These are phyloP conservation scores for Cyanidiococcus yangmingshanensis DNA, from an alignment of 23 red algal genomes.

Conservation along the genomic window DNA sequence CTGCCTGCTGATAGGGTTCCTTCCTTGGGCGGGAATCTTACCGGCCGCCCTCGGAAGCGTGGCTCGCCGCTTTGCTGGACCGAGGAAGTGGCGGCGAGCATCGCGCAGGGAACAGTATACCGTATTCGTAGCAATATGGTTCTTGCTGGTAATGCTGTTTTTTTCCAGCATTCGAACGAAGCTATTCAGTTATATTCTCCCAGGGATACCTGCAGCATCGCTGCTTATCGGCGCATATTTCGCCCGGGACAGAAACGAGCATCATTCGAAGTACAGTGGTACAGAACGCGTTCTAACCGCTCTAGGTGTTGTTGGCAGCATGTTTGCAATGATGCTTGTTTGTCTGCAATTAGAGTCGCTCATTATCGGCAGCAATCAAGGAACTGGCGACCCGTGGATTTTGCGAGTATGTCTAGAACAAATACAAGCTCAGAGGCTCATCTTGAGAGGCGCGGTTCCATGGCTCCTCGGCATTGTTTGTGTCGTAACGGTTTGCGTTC, in stretches of 20 bases:
- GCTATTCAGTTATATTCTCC: conserved; percentile 29
- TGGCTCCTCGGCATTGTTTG: conserved; percentile 16
- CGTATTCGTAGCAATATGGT: conserved; percentile 22
- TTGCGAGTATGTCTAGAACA: not conserved
- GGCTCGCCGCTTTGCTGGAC: not conserved
- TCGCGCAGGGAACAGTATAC: not conserved
- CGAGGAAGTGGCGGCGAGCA: not conserved
- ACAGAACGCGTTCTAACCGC: not conserved
- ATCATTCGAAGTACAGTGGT: not conserved
- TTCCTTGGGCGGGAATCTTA: conserved; percentile 19
- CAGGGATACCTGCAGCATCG: conserved; percentile 19
- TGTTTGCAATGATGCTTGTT: not conserved
- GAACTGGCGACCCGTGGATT: conserved; percentile 23
- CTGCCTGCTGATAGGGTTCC: conserved; percentile 19
- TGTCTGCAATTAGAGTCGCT: not conserved
- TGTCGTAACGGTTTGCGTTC: not conserved
- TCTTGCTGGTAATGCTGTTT: conserved; percentile 16
- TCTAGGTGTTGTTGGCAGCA: not conserved
- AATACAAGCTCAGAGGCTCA: not conserved
- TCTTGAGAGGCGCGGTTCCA: conserved; percentile 19
- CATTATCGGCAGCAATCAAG: conserved; percentile 1
- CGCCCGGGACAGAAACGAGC: not conserved
- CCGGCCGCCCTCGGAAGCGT: not conserved
- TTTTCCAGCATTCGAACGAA: conserved; percentile 33
- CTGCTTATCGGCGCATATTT: conserved; percentile 25